Conservation (phyloP, 1,284 basidiomycete species). For the Trametes hirsuta region DNA sequence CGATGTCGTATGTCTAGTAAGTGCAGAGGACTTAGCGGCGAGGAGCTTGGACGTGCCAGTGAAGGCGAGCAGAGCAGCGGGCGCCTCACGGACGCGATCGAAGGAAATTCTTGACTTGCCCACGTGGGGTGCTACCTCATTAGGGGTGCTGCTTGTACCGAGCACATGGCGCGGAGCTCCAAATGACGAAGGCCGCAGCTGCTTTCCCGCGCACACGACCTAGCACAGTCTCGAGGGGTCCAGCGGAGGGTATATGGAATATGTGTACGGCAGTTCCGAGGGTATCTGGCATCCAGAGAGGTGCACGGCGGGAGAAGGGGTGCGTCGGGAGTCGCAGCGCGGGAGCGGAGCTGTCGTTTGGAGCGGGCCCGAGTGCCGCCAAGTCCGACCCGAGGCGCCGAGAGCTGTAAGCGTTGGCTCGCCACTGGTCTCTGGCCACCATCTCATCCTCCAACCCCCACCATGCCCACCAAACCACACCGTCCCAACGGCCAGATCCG, state of each 20-base stretch:
- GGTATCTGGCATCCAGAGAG: neutral
- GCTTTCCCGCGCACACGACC: too few relatives aligned
- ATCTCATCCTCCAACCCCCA: slow-evolving; percentile 28
- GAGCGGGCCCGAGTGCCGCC: slow-evolving; percentile 14
- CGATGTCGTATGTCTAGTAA: neutral
- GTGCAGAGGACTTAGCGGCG: neutral
- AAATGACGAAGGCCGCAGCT: neutral
- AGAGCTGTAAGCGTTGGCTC: slow-evolving; percentile 11
- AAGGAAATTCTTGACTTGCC: slow-evolving; percentile 16
- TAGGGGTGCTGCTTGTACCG: neutral
- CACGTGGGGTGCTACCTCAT: slow-evolving; percentile 18
- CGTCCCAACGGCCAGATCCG: slow-evolving; percentile 48
- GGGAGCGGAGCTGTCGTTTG: slow-evolving; percentile 18
- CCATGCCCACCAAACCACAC: slow-evolving; percentile 55
- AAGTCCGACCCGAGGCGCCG: slow-evolving; percentile 18
- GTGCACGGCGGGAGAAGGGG: neutral
- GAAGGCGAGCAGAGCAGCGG: slow-evolving; percentile 5
- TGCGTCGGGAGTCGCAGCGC: neutral
- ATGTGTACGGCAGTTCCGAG: neutral
- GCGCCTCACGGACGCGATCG: slow-evolving; percentile 8
- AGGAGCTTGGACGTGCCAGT: neutral
- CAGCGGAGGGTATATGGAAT: neutral
- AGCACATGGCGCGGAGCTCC: neutral
- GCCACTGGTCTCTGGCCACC: slow-evolving; percentile 9
- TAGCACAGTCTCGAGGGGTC: too few relatives aligned